Percentiles rank a stretch among this genome's conserved stretches.
Evolutionary conservation across 169 alveolate genomes (phyloP).

Genomic region (Plasmodium gonderi): DNA sequence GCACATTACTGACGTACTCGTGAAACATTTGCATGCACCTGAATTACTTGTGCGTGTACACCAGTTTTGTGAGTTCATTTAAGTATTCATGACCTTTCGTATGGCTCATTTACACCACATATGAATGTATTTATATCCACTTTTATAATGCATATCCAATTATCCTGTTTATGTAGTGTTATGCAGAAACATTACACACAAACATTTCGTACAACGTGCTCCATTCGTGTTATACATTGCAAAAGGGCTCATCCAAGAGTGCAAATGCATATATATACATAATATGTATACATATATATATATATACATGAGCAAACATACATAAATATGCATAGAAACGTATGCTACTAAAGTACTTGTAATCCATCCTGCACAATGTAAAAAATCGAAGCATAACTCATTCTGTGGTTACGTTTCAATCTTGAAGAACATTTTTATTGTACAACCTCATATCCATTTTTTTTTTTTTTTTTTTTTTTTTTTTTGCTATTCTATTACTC

Average conservation of each 20-base stretch:
- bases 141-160: background rate
- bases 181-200: too few species aligned
- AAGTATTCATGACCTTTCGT: background rate
- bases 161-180: background rate
- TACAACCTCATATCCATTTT: background rate
- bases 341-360: background rate
- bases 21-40: background rate
- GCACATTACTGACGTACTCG: background rate
- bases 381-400: background rate
- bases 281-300: too few species aligned
- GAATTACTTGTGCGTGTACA: background rate
- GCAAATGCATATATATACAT: too few species aligned
- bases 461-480: background rate
- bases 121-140: background rate
- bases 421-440: constrained; percentile 4
- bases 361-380: background rate
- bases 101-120: background rate
- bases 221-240: too few species aligned
- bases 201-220: too few species aligned
- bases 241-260: too few species aligned
- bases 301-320: too few species aligned
- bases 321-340: too few species aligned
- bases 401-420: background rate
- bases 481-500: background rate
- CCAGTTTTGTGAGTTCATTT: background rate